These are phyloP conservation scores for Vaccinium myrtillus DNA, from an alignment of 148 eudicot genomes.

Conservation along the genomic window DNA sequence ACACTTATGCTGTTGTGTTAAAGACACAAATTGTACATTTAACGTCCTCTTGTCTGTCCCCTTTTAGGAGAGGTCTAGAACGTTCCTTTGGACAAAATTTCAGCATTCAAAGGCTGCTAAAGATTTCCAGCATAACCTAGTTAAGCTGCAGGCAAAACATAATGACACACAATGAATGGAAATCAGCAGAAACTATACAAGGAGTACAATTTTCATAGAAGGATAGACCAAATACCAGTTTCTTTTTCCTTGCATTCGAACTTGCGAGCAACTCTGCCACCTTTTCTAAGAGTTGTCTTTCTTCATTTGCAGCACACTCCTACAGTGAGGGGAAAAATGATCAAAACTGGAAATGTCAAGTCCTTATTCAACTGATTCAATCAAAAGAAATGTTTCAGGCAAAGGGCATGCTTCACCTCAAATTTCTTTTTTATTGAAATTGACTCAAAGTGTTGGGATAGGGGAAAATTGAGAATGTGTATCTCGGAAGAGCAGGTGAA, in stretches of 20 bases:
- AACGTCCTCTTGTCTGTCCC: background rate
- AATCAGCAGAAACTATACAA: background rate
- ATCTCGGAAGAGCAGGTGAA: too few relatives aligned
- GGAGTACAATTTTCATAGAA: background rate
- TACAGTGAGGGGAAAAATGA: constrained; percentile 22
- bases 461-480: too few relatives aligned
- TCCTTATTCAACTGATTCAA: constrained; percentile 12
- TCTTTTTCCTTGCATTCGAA: constrained; percentile 92
- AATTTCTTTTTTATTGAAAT: constrained; percentile 86
- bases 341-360: background rate
- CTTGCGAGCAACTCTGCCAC: constrained; percentile 91
- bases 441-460: too few relatives aligned
- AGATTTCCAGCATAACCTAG: background rate
- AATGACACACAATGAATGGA: background rate
- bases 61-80: constrained; percentile 8
- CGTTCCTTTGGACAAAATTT: background rate
- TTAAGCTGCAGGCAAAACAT: background rate
- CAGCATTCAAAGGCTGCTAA: background rate
- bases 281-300: constrained; percentile 73
- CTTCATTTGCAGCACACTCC: constrained; percentile 96
- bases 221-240: constrained; percentile 52
- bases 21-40: background rate
- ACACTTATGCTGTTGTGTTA: background rate
- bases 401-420: constrained; percentile 52
- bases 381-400: background rate